Conservation (phyloP, 75 land plant species). For the Chamaecyparis obtusa region DNA sequence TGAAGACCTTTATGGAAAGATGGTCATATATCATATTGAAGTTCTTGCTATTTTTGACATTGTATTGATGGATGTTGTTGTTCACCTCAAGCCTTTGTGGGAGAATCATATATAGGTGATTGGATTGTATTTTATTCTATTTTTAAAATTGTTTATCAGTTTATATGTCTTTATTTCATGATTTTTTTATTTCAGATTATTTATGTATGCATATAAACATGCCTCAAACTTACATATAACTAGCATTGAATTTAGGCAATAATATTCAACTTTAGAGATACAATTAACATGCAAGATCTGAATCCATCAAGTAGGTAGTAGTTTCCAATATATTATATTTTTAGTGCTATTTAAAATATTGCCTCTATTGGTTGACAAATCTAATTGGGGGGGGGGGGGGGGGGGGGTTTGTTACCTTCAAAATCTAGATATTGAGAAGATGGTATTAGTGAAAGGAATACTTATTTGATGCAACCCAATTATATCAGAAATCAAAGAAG, state of each 20-base stretch:
- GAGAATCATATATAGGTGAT: constrained; percentile 69
- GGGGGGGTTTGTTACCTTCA: neutral
- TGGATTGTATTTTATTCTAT: neutral
- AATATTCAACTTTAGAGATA: no score
- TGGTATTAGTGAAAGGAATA: constrained; percentile 94
- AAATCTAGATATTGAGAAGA: constrained; percentile 82
- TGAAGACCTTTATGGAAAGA: constrained; percentile 76
- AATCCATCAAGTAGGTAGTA: no score
- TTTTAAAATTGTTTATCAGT: neutral
- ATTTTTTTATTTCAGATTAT: neutral
- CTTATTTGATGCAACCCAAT: constrained; percentile 88
- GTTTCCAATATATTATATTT: neutral
- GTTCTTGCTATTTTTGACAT: constrained; percentile 89
- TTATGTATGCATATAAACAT: neutral
- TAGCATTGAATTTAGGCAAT: no score
- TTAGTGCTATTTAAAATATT: neutral
- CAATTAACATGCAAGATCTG: no score
- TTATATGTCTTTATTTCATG: neutral
- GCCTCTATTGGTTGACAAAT: neutral
- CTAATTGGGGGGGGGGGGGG: neutral
- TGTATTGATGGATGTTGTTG: constrained; percentile 73
- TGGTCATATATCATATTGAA: constrained; percentile 88
- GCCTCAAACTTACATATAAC: no score
- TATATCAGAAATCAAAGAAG: constrained; percentile 96
- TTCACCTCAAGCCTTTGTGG: constrained; percentile 48